Evolutionary conservation across 805 yeast genomes (phyloP).

Genomic region (Yarrowia sp.): DNA sequence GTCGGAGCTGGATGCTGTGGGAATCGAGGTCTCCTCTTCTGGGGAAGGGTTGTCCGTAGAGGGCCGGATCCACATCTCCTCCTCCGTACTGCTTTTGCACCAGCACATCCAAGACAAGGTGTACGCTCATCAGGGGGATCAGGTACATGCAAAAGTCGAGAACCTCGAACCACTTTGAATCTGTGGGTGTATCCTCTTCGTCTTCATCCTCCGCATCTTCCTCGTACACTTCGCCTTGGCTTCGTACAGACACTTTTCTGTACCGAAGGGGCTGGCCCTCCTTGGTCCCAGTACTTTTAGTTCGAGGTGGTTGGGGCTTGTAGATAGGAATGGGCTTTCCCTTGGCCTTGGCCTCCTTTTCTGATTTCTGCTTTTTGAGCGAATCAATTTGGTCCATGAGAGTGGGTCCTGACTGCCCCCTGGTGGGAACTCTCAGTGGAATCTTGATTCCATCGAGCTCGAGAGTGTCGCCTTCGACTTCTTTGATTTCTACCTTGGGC

Average conservation of each 20-base stretch:
- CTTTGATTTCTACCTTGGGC: constrained; percentile 19
- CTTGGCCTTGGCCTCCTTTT: background rate
- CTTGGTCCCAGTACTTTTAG: too few species aligned
- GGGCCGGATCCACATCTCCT: constrained; percentile 23
- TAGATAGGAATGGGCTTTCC: background rate
- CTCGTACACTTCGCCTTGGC: background rate
- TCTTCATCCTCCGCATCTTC: background rate
- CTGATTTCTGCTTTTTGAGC: background rate
- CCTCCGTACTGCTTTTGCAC: constrained; percentile 41
- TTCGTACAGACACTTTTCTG: constrained; percentile 2
- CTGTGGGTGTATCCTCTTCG: constrained; percentile 27
- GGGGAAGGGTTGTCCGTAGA: constrained; percentile 4
- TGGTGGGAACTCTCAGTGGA: background rate
- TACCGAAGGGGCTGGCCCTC: background rate
- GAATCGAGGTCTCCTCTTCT: constrained; percentile 14
- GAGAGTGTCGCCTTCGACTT: constrained; percentile 1
- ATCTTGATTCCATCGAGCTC: constrained; percentile 19
- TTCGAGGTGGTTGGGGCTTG: constrained; percentile 5
- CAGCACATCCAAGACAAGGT: constrained; percentile 37
- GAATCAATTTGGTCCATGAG: background rate
- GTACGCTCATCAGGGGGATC: constrained; percentile 38
- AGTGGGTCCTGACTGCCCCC: constrained; percentile 1
- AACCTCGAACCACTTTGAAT: constrained; percentile 31
- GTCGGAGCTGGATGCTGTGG: background rate
- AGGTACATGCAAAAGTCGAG: constrained; percentile 35